These are phyloP conservation scores for Cymodocea nodosa DNA, from an alignment of 116 monocot species.

Conservation along the genomic window DNA sequence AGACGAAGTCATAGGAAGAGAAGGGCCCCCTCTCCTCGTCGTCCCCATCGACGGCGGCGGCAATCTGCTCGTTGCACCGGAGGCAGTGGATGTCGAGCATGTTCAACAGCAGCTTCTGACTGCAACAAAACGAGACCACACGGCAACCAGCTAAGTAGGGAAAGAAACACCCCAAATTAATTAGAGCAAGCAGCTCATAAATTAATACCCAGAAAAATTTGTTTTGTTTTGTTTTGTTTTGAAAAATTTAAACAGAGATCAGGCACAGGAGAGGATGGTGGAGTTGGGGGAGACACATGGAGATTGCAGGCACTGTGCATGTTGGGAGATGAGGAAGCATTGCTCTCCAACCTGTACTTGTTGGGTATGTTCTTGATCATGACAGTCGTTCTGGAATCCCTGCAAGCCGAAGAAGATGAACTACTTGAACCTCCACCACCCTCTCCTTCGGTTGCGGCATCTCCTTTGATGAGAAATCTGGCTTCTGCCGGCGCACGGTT, in stretches of 20 bases:
- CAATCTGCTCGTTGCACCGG: conserved; percentile 74
- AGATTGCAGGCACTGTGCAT: not conserved
- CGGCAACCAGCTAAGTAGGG: no score
- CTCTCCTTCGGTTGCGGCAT: not conserved
- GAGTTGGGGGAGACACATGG: not conserved
- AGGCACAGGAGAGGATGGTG: not conserved
- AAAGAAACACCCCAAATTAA: not conserved
- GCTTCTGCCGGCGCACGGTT: not conserved
- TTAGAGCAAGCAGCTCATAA: no score
- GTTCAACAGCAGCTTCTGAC: conserved; percentile 91
- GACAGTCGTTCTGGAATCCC: conserved; percentile 82
- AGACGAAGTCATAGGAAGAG: conserved; percentile 93
- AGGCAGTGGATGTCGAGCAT: conserved; percentile 99
- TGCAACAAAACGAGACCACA: conserved; percentile 21
- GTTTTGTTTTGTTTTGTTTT: no score
- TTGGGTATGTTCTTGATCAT: conserved; percentile 95
- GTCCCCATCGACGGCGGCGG: conserved; percentile 18
- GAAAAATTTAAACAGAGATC: not conserved
- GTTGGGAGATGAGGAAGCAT: conserved; percentile 4
- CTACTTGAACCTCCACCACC: conserved; percentile 6
- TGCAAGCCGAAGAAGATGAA: conserved; percentile 10
- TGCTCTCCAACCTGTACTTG: conserved; percentile 59
- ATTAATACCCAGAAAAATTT: no score
- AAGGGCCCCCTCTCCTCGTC: conserved; percentile 35
- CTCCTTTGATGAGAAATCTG: conserved; percentile 2